These are phyloP conservation scores for Anthracocystis setariae DNA, from an alignment of 1,284 basidiomycete genomes.

Conservation along the genomic window DNA sequence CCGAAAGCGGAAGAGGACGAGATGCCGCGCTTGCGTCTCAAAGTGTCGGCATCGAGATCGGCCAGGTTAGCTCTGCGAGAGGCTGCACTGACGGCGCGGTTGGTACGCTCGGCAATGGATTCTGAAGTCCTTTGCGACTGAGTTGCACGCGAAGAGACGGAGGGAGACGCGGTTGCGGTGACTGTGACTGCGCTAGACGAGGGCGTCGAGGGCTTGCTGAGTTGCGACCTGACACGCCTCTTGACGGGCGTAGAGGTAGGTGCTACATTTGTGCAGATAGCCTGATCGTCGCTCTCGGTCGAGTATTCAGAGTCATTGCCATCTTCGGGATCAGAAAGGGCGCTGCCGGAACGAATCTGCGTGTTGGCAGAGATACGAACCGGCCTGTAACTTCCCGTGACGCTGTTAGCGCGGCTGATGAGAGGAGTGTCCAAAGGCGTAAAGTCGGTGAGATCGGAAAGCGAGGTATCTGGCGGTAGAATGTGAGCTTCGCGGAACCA, in stretches of 20 bases:
- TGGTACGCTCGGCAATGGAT: slow-evolving; percentile 31
- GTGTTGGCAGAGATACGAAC: slow-evolving; percentile 17
- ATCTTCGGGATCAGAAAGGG: slow-evolving; percentile 51
- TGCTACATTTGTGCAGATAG: slow-evolving; percentile 11
- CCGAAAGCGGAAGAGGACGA: slow-evolving; percentile 61
- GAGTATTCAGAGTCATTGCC: slow-evolving; percentile 42
- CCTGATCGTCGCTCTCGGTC: slow-evolving; percentile 27
- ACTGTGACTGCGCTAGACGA: slow-evolving; percentile 16
- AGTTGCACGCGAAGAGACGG: slow-evolving; percentile 6
- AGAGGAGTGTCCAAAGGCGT: slow-evolving; percentile 53
- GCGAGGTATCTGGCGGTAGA: slow-evolving; percentile 52
- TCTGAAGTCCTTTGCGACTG: slow-evolving; percentile 25
- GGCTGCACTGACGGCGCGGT: slow-evolving; percentile 22
- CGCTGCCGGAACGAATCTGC: slow-evolving; percentile 17
- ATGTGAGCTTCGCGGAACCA: slow-evolving; percentile 76
- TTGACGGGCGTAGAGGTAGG: slow-evolving; percentile 25
- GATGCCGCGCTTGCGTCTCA: slow-evolving; percentile 45
- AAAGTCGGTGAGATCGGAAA: slow-evolving; percentile 54
- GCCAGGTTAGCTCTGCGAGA: slow-evolving; percentile 29
- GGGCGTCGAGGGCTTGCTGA: slow-evolving; percentile 15
- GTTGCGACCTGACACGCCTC: slow-evolving; percentile 24
- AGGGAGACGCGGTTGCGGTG: slow-evolving; percentile 8
- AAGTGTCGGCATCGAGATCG: slow-evolving; percentile 23
- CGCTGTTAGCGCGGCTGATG: slow-evolving; percentile 53
- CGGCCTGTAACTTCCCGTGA: slow-evolving; percentile 45